Percentiles rank a stretch among this genome's conserved stretches.
Evolutionary conservation across 768 basidiomycete genomes (phyloP).

Genomic region (Leccinum boreale): DNA sequence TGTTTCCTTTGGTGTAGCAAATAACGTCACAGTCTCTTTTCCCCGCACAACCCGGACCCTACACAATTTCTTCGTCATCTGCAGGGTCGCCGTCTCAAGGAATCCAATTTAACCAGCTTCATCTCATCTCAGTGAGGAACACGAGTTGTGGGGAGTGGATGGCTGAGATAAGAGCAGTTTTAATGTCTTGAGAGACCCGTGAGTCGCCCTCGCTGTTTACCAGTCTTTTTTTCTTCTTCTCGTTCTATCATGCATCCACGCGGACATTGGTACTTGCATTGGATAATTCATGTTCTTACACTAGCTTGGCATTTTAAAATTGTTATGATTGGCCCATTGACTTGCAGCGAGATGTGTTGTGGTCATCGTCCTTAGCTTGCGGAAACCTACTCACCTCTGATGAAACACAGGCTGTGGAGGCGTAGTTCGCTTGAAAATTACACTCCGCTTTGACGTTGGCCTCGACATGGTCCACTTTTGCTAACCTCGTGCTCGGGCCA

Average conservation of each 20-base stretch:
- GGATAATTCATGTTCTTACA: background rate
- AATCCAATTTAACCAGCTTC: conserved; percentile 23
- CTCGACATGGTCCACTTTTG: background rate
- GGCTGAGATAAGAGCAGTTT: conserved; percentile 25
- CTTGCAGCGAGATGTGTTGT: conserved; percentile 3
- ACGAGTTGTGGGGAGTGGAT: conserved; percentile 28
- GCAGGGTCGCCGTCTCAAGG: conserved; percentile 13
- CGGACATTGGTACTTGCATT: conserved; percentile 6
- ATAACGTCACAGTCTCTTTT: conserved; percentile 13
- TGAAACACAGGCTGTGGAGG: background rate
- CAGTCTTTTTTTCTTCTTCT: background rate
- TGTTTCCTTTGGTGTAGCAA: conserved; percentile 8
- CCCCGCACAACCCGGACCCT: conserved; percentile 17
- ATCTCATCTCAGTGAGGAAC: conserved; percentile 24
- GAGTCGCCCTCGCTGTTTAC: conserved; percentile 4
- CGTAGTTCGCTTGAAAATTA: background rate
- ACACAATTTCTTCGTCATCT: conserved; percentile 11
- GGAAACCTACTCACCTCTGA: background rate
- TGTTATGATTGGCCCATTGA: conserved; percentile 3
- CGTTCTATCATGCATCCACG: background rate
- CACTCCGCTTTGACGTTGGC: background rate
- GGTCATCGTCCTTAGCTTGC: background rate
- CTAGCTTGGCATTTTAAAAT: background rate
- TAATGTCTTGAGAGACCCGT: conserved; percentile 8
- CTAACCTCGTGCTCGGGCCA: conserved; percentile 2